These are phyloP conservation scores for Trichoderma afroharzianum DNA, from an alignment of 2,329 filamentous ascomycete species.

Conservation along the genomic window DNA sequence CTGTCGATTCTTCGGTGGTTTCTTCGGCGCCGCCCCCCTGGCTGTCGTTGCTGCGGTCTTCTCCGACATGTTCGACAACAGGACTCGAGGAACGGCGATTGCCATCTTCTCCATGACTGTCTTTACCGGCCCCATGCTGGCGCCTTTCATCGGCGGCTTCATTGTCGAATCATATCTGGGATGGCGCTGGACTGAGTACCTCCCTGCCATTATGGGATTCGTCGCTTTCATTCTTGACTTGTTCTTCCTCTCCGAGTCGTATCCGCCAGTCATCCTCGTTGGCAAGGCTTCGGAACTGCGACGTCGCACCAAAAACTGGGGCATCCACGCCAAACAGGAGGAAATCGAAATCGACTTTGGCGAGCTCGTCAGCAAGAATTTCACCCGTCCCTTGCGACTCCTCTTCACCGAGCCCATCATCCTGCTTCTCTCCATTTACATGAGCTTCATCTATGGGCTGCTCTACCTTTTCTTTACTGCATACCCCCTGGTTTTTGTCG, in stretches of 20 bases:
- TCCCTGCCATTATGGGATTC: slow-evolving; percentile 61
- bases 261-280: slow-evolving; percentile 63
- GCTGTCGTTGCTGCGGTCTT: slow-evolving; percentile 69
- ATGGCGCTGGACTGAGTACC: slow-evolving; percentile 72
- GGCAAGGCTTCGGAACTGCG: slow-evolving; percentile 59
- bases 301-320: slow-evolving; percentile 64
- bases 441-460: slow-evolving; percentile 71
- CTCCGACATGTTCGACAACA: slow-evolving; percentile 67
- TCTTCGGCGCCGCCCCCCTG: slow-evolving; percentile 66
- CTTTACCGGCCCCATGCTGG: slow-evolving; percentile 64
- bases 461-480: slow-evolving; percentile 84
- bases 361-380: slow-evolving; percentile 64
- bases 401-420: slow-evolving; percentile 69
- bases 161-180: slow-evolving; percentile 59
- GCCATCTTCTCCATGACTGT: slow-evolving; percentile 47
- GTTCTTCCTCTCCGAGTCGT: slow-evolving; percentile 65
- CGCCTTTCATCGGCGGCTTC: slow-evolving; percentile 67
- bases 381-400: slow-evolving; percentile 61
- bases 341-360: slow-evolving; percentile 65
- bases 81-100: slow-evolving; percentile 51
- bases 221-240: slow-evolving; percentile 56
- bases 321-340: slow-evolving; percentile 68
- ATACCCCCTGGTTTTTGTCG: slow-evolving; percentile 76
- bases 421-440: slow-evolving; percentile 64
- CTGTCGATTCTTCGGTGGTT: slow-evolving; percentile 69